Evolutionary conservation across 2,329 filamentous ascomycete genomes (phyloP).

Genomic region (Anisogramma anomala): DNA sequence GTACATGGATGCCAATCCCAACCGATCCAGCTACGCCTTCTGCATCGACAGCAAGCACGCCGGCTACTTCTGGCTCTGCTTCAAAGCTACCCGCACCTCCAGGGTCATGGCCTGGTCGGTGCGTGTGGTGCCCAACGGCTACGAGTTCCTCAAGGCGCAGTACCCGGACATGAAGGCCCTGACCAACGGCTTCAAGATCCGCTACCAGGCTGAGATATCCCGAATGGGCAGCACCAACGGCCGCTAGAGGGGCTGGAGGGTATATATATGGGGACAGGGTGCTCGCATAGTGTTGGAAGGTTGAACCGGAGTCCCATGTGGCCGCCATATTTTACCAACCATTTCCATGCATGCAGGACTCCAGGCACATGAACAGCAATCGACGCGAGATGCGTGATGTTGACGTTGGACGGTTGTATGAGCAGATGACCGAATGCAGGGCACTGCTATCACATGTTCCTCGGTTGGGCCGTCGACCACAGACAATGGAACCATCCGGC

Average conservation of each 20-base stretch:
- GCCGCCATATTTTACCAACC: no score
- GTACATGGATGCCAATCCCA: slow-evolving; percentile 92
- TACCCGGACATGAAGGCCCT: slow-evolving; percentile 93
- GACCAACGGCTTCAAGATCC: slow-evolving; percentile 93
- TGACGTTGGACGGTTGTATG: no score
- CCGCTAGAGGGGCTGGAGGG: slow-evolving; percentile 8
- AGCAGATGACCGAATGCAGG: no score
- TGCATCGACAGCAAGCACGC: slow-evolving; percentile 87
- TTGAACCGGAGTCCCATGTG: no score
- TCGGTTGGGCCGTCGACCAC: no score
- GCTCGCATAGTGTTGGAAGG: not conserved
- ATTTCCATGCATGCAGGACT: no score
- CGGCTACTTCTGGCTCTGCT: slow-evolving; percentile 91
- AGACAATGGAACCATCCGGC: no score
- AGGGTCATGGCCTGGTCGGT: slow-evolving; percentile 70
- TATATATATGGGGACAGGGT: not conserved
- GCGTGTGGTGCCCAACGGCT: slow-evolving; percentile 85
- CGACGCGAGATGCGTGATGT: no score
- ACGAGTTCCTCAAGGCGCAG: slow-evolving; percentile 74
- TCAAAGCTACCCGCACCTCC: slow-evolving; percentile 75
- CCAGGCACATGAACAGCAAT: no score
- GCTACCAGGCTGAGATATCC: slow-evolving; percentile 55
- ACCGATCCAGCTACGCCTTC: slow-evolving; percentile 86
- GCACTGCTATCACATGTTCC: no score
- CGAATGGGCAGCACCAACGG: slow-evolving; percentile 37